A percentile compares a stretch with the other conserved stretches of the same genome.
These are phyloP conservation scores for Ligustrum vulgare DNA, from an alignment of 257 asterid genomes.

Conservation along the genomic window DNA sequence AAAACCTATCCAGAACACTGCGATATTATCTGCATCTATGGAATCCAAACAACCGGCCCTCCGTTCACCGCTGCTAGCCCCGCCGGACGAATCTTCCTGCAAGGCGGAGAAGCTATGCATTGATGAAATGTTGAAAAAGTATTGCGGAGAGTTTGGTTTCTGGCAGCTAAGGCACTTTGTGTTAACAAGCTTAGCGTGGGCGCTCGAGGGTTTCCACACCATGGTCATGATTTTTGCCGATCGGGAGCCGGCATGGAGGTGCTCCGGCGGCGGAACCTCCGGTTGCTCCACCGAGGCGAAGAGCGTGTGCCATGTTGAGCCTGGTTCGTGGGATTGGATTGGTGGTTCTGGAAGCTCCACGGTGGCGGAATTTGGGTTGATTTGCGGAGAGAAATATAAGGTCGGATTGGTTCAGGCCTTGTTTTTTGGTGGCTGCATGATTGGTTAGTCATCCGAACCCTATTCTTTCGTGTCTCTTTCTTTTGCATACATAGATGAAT, in stretches of 20 bases:
- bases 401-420: conserved; percentile 81
- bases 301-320: conserved; percentile 56
- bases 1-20: not conserved
- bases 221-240: conserved; percentile 93
- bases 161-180: conserved; percentile 85
- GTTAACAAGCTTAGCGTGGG: conserved; percentile 78
- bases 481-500: no score
- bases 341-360: conserved; percentile 65
- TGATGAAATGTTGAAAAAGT: conserved; percentile 62
- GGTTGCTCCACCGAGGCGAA: conserved; percentile 31
- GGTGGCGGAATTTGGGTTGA: conserved; percentile 73
- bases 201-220: conserved; percentile 77
- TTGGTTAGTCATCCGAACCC: conserved; percentile 46
- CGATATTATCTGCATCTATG: not conserved
- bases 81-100: not conserved
- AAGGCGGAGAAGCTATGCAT: conserved; percentile 46
- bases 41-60: not conserved
- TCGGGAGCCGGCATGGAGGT: conserved; percentile 71
- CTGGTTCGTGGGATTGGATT: conserved; percentile 78
- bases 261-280: conserved; percentile 27
- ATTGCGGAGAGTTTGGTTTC: conserved; percentile 82
- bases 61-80: not conserved
- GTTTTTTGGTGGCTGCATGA: conserved; percentile 85
- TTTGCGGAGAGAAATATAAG: conserved; percentile 75
- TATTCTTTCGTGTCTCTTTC: not conserved